A percentile compares a stretch with the other conserved stretches of the same genome.
These are phyloP conservation scores for Fusarium sp. DNA, from an alignment of 2,329 filamentous ascomycete species.

Conservation along the genomic window DNA sequence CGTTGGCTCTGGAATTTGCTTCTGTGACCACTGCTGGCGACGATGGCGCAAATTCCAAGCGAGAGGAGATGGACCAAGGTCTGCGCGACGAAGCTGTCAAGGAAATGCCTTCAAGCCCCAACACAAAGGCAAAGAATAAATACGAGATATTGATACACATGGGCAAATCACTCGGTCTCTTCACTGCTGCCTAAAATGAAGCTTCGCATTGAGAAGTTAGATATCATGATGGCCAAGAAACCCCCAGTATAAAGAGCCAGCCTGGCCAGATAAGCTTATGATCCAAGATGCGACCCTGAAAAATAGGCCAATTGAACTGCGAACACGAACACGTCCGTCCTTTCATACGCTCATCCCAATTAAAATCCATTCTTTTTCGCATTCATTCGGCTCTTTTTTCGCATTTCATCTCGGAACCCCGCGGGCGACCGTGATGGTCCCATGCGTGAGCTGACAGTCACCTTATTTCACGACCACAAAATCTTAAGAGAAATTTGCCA, in stretches of 20 bases:
- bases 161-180: no score
- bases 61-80: constrained; percentile 71
- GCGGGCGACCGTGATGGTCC: constrained; percentile 8
- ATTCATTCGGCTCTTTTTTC: not conserved
- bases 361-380: constrained; percentile 1
- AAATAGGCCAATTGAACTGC: not conserved
- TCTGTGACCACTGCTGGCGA: constrained; percentile 75
- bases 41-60: constrained; percentile 60
- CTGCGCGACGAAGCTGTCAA: constrained; percentile 77
- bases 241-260: no score
- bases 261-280: not conserved
- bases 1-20: constrained; percentile 92
- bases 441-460: constrained; percentile 13
- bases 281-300: not conserved
- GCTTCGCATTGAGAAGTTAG: no score
- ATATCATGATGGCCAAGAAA: no score
- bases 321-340: constrained; percentile 22
- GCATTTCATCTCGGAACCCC: not conserved
- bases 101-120: constrained; percentile 63
- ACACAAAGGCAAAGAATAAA: no score
- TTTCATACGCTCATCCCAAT: not conserved
- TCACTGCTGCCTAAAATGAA: no score
- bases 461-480: not conserved
- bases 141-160: no score
- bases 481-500: not conserved